Evolutionary conservation across 129 eudicot genomes (phyloP), one percentile per base, ranked within the genome.

Genomic region (Centrapalus pauciflorus): DNA sequence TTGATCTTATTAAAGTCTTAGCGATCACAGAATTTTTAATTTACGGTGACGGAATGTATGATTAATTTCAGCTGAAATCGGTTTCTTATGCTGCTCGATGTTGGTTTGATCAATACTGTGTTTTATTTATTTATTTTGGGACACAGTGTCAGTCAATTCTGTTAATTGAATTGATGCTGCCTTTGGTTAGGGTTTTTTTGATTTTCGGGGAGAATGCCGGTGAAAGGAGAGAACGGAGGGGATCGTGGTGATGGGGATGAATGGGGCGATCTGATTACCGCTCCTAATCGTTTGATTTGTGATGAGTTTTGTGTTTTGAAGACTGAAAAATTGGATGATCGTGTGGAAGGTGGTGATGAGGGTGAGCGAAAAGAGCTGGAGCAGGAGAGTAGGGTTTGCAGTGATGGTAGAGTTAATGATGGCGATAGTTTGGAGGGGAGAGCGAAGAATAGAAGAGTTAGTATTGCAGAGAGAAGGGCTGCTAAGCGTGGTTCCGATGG

Each of bases 401-500:
- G 14, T 34, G 49, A 60, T 60, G 46, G 26, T 34, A 58, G 20
- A 7, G 43, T 32, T 33, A 14, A 11, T 4, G 33, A 34, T 63
- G 24, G 2, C 13, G 8, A 13, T 35, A 19, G 49, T 9, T 12
- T 41, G 16, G 49, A 13, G 16, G 66, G 43, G n/a, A 32, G 48
- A 14, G 40, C 25, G 30, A 12, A 7, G 63, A 55, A 54, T 38
- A 54, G 40, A 4, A 34, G 71, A 37, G 75, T 69, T 17, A 76
- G 90, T 57, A 72, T 81, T 66, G 81, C 79, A 6, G 87, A 85
- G 58, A 45, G 83, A 54, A 70, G 84, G 65, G 92, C 76, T 1
- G 80, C 72, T 0, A 79, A 60, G n/a, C 59, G 55, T 46, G 92
- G 85, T 61, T 82, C 73, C 11, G 71, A 49, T 49, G 16, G n/a